A percentile compares a stretch with the other conserved stretches of the same genome.
These are phyloP conservation scores for Teunomyces tritomae DNA, from an alignment of 805 yeast genomes.

Conservation along the genomic window DNA sequence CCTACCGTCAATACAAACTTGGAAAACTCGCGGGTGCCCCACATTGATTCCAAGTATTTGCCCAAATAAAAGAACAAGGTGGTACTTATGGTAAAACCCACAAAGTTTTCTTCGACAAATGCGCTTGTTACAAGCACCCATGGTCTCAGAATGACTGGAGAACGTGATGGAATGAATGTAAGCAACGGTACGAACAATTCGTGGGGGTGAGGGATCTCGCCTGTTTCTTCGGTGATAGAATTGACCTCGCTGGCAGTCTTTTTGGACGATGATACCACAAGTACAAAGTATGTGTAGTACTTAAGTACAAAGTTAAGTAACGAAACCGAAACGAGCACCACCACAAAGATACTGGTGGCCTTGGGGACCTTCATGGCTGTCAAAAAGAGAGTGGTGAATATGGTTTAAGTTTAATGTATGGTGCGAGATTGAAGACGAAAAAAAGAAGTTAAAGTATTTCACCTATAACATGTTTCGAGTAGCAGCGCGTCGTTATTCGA, in stretches of 20 bases:
- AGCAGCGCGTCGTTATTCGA: background rate
- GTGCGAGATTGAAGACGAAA: background rate
- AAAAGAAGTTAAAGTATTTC: too few relatives aligned
- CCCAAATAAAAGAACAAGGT: constrained; percentile 51
- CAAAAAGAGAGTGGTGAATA: background rate
- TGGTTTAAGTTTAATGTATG: too few relatives aligned
- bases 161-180: constrained; percentile 47
- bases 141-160: constrained; percentile 40
- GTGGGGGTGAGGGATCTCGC: constrained; percentile 42
- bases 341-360: constrained; percentile 32
- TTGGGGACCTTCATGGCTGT: constrained; percentile 29
- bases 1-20: constrained; percentile 43
- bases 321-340: constrained; percentile 29
- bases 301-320: constrained; percentile 33
- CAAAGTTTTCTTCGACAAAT: constrained; percentile 44
- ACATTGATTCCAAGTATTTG: constrained; percentile 60
- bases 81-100: constrained; percentile 37
- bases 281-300: constrained; percentile 37
- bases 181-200: constrained; percentile 48
- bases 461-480: constrained; percentile 1
- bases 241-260: constrained; percentile 19
- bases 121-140: constrained; percentile 51
- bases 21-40: constrained; percentile 57
- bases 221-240: constrained; percentile 30
- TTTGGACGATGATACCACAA: constrained; percentile 30